Evolutionary conservation across 768 basidiomycete species (phyloP), one percentile per base, ranked within the genome.

Genomic region (Mrakia frigida): DNA sequence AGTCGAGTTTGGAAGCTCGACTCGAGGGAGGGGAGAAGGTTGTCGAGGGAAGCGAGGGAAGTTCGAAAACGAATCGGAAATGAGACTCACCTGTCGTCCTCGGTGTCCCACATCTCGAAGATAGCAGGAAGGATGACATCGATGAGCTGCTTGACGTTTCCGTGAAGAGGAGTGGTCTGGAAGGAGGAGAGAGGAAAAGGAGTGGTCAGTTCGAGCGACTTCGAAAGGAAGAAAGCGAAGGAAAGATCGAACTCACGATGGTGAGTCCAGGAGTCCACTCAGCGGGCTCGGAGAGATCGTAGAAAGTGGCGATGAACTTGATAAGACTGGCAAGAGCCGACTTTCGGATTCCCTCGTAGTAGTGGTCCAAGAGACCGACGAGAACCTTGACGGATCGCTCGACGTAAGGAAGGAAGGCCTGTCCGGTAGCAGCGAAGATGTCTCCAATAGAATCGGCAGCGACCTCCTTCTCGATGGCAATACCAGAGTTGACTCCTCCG

Each of bases 401-500:
- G 78, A 98, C 89, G 82, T 88, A 98, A 6, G 94, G 93, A 80
- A 98, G 86, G 89, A 96, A 98, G 81, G 92, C 90, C 67, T 83
- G 84, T 80, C 89, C 89, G 41, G 92, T 93, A 16, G 91, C 87
- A 41, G 88, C 86, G 82, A 98, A 98, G 78, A 99, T 84, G 50
- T 91, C 90, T 78, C 96, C 94, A 79, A 98, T 90, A 6, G 95
- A 93, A 82, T 98, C 95, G 35, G 94, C 93, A 31, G 97, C 95
- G 77, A 98, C 97, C 86, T 99, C 97, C 85, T 99, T 99, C 87
- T 99, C 97, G 74, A 98, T 94, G 60, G 95, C 95, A 79, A 98
- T 91, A 31, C 94, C 95, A 80, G 91, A 93, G 86, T 94, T 96
- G 78, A 95, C 93, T 78, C 94, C 92, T 81, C 94, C 88, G 84